Conservation (phyloP, 2,329 filamentous ascomycete species). For the Drechslera avenae region DNA sequence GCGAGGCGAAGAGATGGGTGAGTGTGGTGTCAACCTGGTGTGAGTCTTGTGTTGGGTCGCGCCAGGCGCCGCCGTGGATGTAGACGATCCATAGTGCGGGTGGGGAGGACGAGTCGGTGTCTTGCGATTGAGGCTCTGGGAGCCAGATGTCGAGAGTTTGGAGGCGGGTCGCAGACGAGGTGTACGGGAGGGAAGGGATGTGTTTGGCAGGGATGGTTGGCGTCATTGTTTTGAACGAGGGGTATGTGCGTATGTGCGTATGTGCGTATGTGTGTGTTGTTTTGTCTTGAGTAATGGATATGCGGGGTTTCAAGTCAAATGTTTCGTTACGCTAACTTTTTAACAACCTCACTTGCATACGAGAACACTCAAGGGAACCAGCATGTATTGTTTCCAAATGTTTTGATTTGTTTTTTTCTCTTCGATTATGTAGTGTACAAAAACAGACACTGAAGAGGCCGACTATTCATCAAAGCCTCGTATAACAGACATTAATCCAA, state of each 20-base stretch:
- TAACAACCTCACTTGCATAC: too few relatives aligned
- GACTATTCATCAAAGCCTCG: slow-evolving; percentile 12
- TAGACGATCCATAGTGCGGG: slow-evolving; percentile 48
- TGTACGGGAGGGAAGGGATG: slow-evolving; percentile 37
- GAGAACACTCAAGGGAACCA: too few relatives aligned
- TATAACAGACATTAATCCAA: slow-evolving; percentile 17
- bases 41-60: slow-evolving; percentile 51
- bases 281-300: background rate
- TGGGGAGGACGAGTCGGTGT: slow-evolving; percentile 2
- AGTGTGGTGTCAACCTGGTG: slow-evolving; percentile 45
- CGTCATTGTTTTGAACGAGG: slow-evolving; percentile 21
- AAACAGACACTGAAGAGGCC: slow-evolving; percentile 1
- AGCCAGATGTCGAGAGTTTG: slow-evolving; percentile 53
- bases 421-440: slow-evolving; percentile 13
- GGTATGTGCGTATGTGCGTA: too few relatives aligned
- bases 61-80: slow-evolving; percentile 59
- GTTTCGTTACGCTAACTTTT: background rate
- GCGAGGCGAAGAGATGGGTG: slow-evolving; percentile 38
- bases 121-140: slow-evolving; percentile 36
- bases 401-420: slow-evolving; percentile 13
- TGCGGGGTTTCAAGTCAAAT: too few relatives aligned
- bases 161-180: slow-evolving; percentile 32
- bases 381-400: slow-evolving; percentile 10
- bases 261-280: too few relatives aligned
- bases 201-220: slow-evolving; percentile 13